Percentiles rank a stretch among this genome's conserved stretches.
These are phyloP conservation scores for Cadophora sp. DNA, from an alignment of 2,329 filamentous ascomycete species.

Conservation along the genomic window DNA sequence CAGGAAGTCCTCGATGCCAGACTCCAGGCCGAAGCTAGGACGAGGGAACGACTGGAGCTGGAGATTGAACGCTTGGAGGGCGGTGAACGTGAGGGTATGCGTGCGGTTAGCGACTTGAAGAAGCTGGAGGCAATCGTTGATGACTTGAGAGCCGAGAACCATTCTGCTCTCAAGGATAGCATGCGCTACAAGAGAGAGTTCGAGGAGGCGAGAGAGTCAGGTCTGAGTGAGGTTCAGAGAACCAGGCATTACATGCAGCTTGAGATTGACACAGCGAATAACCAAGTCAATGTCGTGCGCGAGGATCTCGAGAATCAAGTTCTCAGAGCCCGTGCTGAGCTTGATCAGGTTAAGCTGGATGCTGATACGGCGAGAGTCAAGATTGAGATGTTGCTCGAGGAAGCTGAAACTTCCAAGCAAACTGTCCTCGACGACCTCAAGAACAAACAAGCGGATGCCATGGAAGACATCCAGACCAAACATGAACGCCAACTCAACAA, in stretches of 20 bases:
- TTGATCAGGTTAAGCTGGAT: conserved; percentile 81
- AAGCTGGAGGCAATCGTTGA: conserved; percentile 61
- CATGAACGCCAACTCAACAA: conserved; percentile 78
- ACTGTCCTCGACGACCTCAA: conserved; percentile 57
- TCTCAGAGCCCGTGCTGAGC: conserved; percentile 71
- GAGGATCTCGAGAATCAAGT: conserved; percentile 84
- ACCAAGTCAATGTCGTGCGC: conserved; percentile 83
- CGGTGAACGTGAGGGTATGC: conserved; percentile 69
- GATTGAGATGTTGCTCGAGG: conserved; percentile 84
- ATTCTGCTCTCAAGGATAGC: conserved; percentile 55
- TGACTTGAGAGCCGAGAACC: conserved; percentile 71
- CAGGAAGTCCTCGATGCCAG: conserved; percentile 81
- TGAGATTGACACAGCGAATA: conserved; percentile 83
- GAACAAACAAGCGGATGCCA: conserved; percentile 68
- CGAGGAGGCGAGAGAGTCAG: conserved; percentile 81
- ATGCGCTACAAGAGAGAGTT: conserved; percentile 77
- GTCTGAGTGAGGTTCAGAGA: conserved; percentile 79
- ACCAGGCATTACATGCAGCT: conserved; percentile 79
- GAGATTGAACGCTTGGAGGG: conserved; percentile 71
- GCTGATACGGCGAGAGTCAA: conserved; percentile 81
- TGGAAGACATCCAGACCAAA: conserved; percentile 77
- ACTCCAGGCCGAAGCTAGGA: conserved; percentile 76
- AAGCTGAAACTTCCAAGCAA: conserved; percentile 73
- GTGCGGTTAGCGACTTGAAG: conserved; percentile 67
- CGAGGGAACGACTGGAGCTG: conserved; percentile 69